These are phyloP conservation scores for Curvularia verruculosa DNA, from an alignment of 2,329 filamentous ascomycete species.

Conservation along the genomic window DNA sequence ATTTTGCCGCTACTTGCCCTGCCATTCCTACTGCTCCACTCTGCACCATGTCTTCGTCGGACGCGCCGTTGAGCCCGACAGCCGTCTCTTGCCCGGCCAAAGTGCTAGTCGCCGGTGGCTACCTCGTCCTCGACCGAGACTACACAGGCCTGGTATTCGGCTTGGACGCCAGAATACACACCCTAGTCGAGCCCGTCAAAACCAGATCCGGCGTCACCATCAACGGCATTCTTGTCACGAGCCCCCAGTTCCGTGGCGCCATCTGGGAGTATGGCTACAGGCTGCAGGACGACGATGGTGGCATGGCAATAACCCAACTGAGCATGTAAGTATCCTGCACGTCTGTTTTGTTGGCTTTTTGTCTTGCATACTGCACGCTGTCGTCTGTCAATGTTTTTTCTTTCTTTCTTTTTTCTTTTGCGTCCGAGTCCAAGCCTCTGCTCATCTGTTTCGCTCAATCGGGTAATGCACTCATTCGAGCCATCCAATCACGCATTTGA, in stretches of 20 bases:
- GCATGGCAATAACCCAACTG: slow-evolving; percentile 79
- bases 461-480: slow-evolving; percentile 12
- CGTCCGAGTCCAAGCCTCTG: slow-evolving; percentile 2
- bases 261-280: slow-evolving; percentile 87
- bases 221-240: slow-evolving; percentile 81
- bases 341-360: background rate
- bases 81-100: slow-evolving; percentile 90
- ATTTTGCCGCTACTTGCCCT: slow-evolving; percentile 3
- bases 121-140: slow-evolving; percentile 86
- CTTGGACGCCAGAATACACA: slow-evolving; percentile 68
- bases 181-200: slow-evolving; percentile 61
- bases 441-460: slow-evolving; percentile 13
- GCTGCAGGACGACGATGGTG: slow-evolving; percentile 72
- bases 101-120: slow-evolving; percentile 91
- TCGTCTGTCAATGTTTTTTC: slow-evolving; percentile 1
- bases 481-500: slow-evolving; percentile 4
- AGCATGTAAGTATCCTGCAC: slow-evolving; percentile 66
- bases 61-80: slow-evolving; percentile 28
- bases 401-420: slow-evolving; percentile 4
- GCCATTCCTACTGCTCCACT: slow-evolving; percentile 22
- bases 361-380: background rate
- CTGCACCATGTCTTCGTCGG: slow-evolving; percentile 16
- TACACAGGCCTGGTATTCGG: slow-evolving; percentile 78
- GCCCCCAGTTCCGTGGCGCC: slow-evolving; percentile 87
- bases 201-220: slow-evolving; percentile 66